Evolutionary conservation across 345 rosid species (phyloP).

Genomic region (Microthlaspi erraticum): DNA sequence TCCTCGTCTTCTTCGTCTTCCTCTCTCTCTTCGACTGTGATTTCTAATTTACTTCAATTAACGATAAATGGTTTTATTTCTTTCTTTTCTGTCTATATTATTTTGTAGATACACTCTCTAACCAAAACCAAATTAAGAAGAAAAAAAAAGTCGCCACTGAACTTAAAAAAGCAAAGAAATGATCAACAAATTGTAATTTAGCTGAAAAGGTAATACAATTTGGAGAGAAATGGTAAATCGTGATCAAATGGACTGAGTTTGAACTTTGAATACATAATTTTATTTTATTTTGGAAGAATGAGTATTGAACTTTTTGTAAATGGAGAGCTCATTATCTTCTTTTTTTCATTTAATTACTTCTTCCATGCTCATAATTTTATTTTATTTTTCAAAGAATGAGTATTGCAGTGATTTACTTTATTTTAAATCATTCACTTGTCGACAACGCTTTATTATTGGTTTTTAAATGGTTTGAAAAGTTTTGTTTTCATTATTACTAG

Average conservation of each 20-base stretch:
- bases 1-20: constrained; percentile 21
- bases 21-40: no score
- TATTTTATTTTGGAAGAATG: not conserved
- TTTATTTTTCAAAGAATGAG: no score
- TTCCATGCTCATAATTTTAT: no score
- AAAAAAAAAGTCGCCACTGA: not conserved
- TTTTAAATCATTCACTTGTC: constrained; percentile 4
- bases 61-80: constrained; percentile 17
- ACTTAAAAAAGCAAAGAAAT: not conserved
- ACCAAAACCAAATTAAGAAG: not conserved
- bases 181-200: constrained; percentile 15
- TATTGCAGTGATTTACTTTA: not conserved
- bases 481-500: not conserved
- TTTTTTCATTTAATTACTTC: not conserved
- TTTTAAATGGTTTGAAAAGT: no score
- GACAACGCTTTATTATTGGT: not conserved
- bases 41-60: constrained; percentile 27
- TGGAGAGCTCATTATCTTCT: not conserved
- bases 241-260: constrained; percentile 2
- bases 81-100: constrained; percentile 2
- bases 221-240: not conserved
- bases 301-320: not conserved
- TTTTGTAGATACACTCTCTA: constrained; percentile 19
- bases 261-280: not conserved
- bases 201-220: not conserved